These are phyloP conservation scores for Penicillium tannophilum DNA, from an alignment of 495 filamentous ascomycete species.

Conservation along the genomic window DNA sequence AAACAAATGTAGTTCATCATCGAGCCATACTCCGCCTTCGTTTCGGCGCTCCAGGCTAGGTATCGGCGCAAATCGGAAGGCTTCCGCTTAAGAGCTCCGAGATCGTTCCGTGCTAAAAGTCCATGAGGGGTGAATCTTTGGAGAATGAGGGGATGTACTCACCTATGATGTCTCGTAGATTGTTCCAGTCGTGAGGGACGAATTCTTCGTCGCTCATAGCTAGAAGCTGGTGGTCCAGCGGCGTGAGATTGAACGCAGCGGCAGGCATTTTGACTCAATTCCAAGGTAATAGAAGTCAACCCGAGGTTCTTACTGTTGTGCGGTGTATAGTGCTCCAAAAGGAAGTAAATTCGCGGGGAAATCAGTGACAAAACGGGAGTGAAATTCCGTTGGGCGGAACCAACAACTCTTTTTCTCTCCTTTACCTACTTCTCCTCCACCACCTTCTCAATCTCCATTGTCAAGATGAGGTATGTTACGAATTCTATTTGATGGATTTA, in stretches of 20 bases:
- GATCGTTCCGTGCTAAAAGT: slow-evolving; percentile 64
- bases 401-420: slow-evolving; percentile 16
- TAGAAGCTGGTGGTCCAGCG: slow-evolving; percentile 65
- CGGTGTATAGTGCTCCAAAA: neutral
- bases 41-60: slow-evolving; percentile 72
- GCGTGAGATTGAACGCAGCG: slow-evolving; percentile 63
- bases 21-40: slow-evolving; percentile 70
- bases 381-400: slow-evolving; percentile 33
- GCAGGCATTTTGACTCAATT: slow-evolving; percentile 10
- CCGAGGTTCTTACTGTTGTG: neutral
- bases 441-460: slow-evolving; percentile 13
- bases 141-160: slow-evolving; percentile 24
- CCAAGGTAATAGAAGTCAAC: neutral
- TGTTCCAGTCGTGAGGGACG: slow-evolving; percentile 66
- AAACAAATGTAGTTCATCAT: slow-evolving; percentile 76
- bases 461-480: slow-evolving; percentile 40
- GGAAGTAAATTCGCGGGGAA: slow-evolving; percentile 2
- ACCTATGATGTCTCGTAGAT: slow-evolving; percentile 69
- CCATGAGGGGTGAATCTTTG: slow-evolving; percentile 16
- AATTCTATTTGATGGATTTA: neutral
- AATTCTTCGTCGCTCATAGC: slow-evolving; percentile 73
- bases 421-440: slow-evolving; percentile 9
- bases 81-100: slow-evolving; percentile 74
- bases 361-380: slow-evolving; percentile 19
- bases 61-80: slow-evolving; percentile 85